Evolutionary conservation across 495 filamentous ascomycete genomes (phyloP), one percentile per base, ranked within the genome.

Genomic region (Parathielavia hyrcaniae): DNA sequence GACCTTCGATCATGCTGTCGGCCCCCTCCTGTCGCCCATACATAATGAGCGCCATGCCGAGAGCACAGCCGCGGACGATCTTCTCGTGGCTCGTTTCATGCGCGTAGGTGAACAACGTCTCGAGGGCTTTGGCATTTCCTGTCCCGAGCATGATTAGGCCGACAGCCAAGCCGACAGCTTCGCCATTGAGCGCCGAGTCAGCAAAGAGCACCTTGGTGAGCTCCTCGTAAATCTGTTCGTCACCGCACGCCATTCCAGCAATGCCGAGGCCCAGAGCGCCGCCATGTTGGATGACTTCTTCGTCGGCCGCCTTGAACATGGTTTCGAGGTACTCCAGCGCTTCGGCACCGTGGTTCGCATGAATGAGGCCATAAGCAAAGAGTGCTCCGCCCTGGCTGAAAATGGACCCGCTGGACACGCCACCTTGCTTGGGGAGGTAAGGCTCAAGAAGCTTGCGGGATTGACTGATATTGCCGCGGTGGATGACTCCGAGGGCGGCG

Each of bases 31-130:
- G 91, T 43, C 89, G 86, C 34, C 88, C 90, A 64, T 92, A 97
- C 92, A 97, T 99, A 75, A 97, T 96, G 58, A 99, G 77, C 38
- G 95, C 90, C 89, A 99, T 97, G 58, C 95, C 95, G 60, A 99
- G 79, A 17, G 91, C 91, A 53, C 95, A 79, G 63, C 95, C 95
- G 48, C 95, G 90, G 20, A 97, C 90, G 53, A 96, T 97, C 81
- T 99, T 99, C 74, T 97, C 95, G 71, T 99, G 95, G 52, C 92
- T 89, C 0, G 95, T 99, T 38, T 99, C 95, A 67, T 96, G 95
- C 5, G 95, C 90, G 65, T 99, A 99, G 57, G 89, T 87, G 49
- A 97, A 90, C 90, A 99, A 95, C 55, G 93, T 89, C 71, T 95
- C 88, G 3, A 99, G 70, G 6, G 88, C 89, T 71, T 86, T 88